Percentiles rank a stretch among this genome's conserved stretches.
Conservation (phyloP, 805 yeast genomes). For the Yamadazyma olivae region DNA sequence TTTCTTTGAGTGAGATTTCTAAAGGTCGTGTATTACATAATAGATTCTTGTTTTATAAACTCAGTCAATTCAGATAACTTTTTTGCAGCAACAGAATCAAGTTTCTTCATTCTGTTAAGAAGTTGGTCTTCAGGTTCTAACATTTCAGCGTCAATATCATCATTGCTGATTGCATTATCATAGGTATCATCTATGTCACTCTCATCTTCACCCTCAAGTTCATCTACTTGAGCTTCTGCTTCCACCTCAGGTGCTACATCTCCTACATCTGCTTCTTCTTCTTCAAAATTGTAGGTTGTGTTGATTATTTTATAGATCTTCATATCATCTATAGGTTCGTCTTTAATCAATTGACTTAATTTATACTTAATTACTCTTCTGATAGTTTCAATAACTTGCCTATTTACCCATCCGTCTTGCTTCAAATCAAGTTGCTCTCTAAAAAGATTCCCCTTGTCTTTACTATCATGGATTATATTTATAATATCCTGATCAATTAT, state of each 20-base stretch:
- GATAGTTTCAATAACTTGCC: conserved; percentile 57
- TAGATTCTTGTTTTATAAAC: conserved; percentile 33
- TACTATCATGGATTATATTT: conserved; percentile 34
- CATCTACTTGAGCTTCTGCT: conserved; percentile 22
- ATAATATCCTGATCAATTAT: conserved; percentile 62
- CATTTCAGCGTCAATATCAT: conserved; percentile 16
- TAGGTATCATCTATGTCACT: conserved; percentile 15
- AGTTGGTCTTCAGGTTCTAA: conserved; percentile 15
- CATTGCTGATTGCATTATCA: conserved; percentile 18
- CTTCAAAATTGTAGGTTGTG: conserved; percentile 25
- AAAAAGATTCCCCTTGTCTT: conserved; percentile 32
- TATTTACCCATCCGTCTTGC: conserved; percentile 79
- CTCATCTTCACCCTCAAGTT: conserved; percentile 17
- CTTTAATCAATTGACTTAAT: conserved; percentile 56
- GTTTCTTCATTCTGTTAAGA: conserved; percentile 4
- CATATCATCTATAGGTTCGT: conserved; percentile 41
- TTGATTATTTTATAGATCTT: conserved; percentile 43
- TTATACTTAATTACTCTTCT: conserved; percentile 73
- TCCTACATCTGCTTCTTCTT: conserved; percentile 20
- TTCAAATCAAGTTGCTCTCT: conserved; percentile 36
- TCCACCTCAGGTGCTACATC: conserved; percentile 20
- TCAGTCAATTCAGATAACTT: conserved; percentile 31
- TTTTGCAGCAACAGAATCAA: conserved; percentile 22
- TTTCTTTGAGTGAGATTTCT: not conserved
- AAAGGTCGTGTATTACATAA: conserved; percentile 9